A percentile compares a stretch with the other conserved stretches of the same genome.
phyloP scores from a whole-genome alignment of 768 basidiomycete species.

The Psilocybe cyanescens region DNA sequence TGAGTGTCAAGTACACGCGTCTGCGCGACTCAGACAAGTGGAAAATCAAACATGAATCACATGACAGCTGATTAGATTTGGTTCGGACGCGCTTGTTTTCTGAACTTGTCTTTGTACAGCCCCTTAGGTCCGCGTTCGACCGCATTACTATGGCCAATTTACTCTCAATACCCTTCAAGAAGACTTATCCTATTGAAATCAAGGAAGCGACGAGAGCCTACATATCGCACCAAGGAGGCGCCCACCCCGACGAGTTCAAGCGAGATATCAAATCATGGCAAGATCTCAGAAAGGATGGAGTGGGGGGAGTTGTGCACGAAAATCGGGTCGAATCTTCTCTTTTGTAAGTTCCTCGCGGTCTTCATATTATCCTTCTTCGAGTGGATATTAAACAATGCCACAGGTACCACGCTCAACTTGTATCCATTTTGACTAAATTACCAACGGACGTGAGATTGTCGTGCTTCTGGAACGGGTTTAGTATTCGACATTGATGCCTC shows the following conservation, averaged over 20 bases:
- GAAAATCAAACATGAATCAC: background rate
- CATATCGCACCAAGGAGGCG: slow-evolving; percentile 66
- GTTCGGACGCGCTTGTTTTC: background rate
- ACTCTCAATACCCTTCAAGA: slow-evolving; percentile 76
- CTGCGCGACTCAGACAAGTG: too few relatives aligned
- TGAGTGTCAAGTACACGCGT: too few relatives aligned
- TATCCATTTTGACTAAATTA: slow-evolving; percentile 82
- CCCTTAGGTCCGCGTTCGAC: background rate
- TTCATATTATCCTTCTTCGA: background rate
- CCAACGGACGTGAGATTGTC: slow-evolving; percentile 66
- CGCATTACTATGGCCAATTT: slow-evolving; percentile 70
- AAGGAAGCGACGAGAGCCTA: slow-evolving; percentile 62
- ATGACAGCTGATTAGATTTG: background rate
- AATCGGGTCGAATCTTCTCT: slow-evolving; percentile 55
- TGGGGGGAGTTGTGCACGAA: slow-evolving; percentile 55
- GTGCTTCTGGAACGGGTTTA: background rate
- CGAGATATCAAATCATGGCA: slow-evolving; percentile 79
- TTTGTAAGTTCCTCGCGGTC: slow-evolving; percentile 51
- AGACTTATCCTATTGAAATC: slow-evolving; percentile 59
- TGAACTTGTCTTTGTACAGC: background rate
- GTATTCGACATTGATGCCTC: slow-evolving; percentile 4
- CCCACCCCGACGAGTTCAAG: slow-evolving; percentile 85
- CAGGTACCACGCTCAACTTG: slow-evolving; percentile 92
- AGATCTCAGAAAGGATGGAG: slow-evolving; percentile 58
- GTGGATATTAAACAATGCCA: slow-evolving; percentile 5